Base-by-base conservation (phyloP, 2,329 filamentous ascomycete species). In the Aspergillus costaricaensis region DNA sequence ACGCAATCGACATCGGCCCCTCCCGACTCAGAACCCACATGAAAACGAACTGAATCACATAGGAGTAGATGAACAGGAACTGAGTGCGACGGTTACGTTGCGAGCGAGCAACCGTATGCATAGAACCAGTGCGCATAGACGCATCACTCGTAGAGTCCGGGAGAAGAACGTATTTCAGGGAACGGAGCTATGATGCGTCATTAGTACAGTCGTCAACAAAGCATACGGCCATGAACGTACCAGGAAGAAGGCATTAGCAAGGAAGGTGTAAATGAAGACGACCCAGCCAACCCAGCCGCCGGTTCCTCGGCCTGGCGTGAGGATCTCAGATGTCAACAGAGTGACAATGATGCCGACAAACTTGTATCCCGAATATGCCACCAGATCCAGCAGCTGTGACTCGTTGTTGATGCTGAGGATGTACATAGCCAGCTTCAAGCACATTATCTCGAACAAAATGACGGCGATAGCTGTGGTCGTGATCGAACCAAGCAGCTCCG, bases 281-380 rank as follows among this genome's bases (percentile, higher is more conserved):
- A 84, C 79, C 93, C 94, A 98, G 69, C 92, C 91, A 55, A 92
- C 82, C 91, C 91, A 96, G 57, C 92, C 90, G 53, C 93, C 90
- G 2, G 92, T 95, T 21, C 94, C 91, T 70, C 88, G 86, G 48
- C 92, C 90, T 12, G 88, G 87, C 59, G 89, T 96, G 65, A 91
- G 78, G 15, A 92, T 83, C 76, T 96, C 91, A 15, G 91, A 88
- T 17, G 94, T 80, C 12, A 90, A 84, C 63, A 98, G 87, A 0
- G 93, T 97, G 53, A 91, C 85, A 62, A 99, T 99, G 68, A 97
- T 92, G 32, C 94, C 95, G 27, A 99, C 94, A 72, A 99, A 99
- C 77, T 99, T 99, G 81, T 99, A 99, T 19, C 96, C 96, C 2
- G 91, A 94, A 79, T 99, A 99, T 5, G 96, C 96, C 57, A 99